Evolutionary conservation across 2,329 filamentous ascomycete genomes (phyloP), one percentile per base, ranked within the genome.

Genomic region (Sordariomycetes sp.): DNA sequence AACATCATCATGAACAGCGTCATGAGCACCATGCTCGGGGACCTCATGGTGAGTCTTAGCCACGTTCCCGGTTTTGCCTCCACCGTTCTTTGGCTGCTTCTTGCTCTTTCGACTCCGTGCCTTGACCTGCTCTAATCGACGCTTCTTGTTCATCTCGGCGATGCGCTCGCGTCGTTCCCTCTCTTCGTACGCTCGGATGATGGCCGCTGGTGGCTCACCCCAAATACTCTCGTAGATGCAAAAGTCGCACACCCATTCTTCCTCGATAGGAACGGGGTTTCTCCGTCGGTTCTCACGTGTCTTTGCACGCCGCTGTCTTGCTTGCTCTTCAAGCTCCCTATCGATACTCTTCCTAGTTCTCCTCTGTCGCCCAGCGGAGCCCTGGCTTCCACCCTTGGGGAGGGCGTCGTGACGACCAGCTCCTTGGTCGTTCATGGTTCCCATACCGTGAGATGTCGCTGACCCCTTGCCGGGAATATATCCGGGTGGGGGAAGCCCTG

Each of bases 171-270:
- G 87, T 40, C 90, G 86, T 68, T 97, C 94, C 70, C 96, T 97
- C 69, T 93, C 89, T 73, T 99, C 94, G 68, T 97, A 99, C 61
- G 91, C 85, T 48, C 89, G 83, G 62, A 97, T 95, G 58, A 99
- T 75, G 55, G 90, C 90, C 65, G 83, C 81, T 0, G 94, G 94
- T 2, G 89, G 89, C 57, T 80, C 80, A n/a, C 93, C 93, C 69
- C 96, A 97, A 55, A 99, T 97, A 57, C 85, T 84, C 72, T 97
- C 93, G 68, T 97, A 99, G 71, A 99, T 94, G 76, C 94, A 99
- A 69, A 97, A 97, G 67, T 97, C 90, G 73, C 94, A 99, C 53
- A 97, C 91, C 89, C 92, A 97, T 55, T 91, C 81, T 61, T 96
- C 89, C 63, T 90, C 87, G 1, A 65, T 64, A 35, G 75, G 73